Evolutionary conservation across 2,329 filamentous ascomycete genomes (phyloP), one percentile per base, ranked within the genome.

Genomic region (Microsporum ferrugineum): DNA sequence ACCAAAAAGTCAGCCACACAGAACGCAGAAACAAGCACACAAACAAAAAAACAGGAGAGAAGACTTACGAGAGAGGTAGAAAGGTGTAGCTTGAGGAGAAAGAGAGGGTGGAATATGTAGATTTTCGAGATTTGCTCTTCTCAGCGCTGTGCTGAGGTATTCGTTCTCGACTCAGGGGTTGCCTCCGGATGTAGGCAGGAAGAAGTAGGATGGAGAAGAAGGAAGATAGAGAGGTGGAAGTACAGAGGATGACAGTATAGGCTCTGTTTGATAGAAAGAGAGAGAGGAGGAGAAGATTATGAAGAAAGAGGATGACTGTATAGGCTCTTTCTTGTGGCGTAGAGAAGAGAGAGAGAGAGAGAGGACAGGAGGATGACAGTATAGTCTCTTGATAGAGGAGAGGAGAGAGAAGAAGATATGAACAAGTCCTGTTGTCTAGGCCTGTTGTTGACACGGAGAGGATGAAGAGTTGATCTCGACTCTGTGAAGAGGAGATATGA

Each of bases 281-380:
- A 10, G 33, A 31, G 39, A 43, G 39, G 14, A 43, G 39, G 8
- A 43, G 39, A 3, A n/a, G 39, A 43, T n/a, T 43, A n/a, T 14
- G 17, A 8, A 27, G 38, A 31, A 29, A 23, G 33, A 57, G 38
- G 12, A 17, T 39, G 55, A 12, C 29, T 31, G 27, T 53, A 31
- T 53, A 53, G 49, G 7, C 38, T 57, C 55, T 27, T 39, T 27
- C 27, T 41, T 29, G 29, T 8, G 53, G 4, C 14, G 14, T 27
- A 29, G 36, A 23, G 6, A 38, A 36, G 17, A 34, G 12, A 57
- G 63, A 63, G 64, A 67, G 55, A 61, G 61, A 66, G 6, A n/a
- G 4, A n/a, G 2, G 5, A 6, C 65, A 66, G 65, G 65, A 66
- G 66, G 65, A 66, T 65, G 68, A 67, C 67, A 65, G 66, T 56